Base-by-base conservation (phyloP, 495 filamentous ascomycete species). In the Chlorociboria aeruginascens region DNA sequence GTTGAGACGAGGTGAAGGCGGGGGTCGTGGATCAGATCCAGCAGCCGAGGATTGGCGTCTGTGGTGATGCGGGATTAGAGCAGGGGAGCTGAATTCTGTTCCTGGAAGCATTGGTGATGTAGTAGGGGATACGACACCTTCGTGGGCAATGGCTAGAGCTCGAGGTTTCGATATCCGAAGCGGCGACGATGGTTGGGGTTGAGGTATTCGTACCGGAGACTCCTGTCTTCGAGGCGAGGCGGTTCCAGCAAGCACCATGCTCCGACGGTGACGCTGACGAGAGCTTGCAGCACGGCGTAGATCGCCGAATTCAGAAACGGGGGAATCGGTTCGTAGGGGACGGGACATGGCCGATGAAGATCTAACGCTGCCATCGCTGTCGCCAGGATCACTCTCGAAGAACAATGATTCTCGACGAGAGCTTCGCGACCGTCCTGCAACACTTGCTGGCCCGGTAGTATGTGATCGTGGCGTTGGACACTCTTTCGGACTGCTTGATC, bases 11-110 rank as follows among this genome's bases (percentile, higher is more conserved):
- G 92, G 92, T 1, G 92, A 98, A 7, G 81, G 69, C 0, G 92
- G 89, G 28, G 79, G 79, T 48, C 76, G 82, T 34, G 70, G 67
- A 35, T 78, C 75, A 3, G 89, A 93, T 10, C 86, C 81, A 12
- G 85, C 83, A 9, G 87, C 85, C 3, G 92, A 97, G 0, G 92
- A 97, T 60, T 96, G 86, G 41, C 92, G 79, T 30, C 92, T 82
- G 63, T 96, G 92, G 56, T 93, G 88, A 54, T 78, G 74, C 10
- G 59, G 62, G 20, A 61, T 62, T 31, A 77, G 55, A 54, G 77
- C 54, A n/a, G 86, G 85, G 10, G 86, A 87, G 10, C 75, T 76
- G 59, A 95, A 78, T 55, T 97, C 92, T 54, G 79, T 81, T 17
- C 75, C 76, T 20, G 86, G 78, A 11, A 94, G 74, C 54, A 90